phyloP scores from a whole-genome alignment of 441 rosid genomes.

The Dalechampia spathulata region DNA sequence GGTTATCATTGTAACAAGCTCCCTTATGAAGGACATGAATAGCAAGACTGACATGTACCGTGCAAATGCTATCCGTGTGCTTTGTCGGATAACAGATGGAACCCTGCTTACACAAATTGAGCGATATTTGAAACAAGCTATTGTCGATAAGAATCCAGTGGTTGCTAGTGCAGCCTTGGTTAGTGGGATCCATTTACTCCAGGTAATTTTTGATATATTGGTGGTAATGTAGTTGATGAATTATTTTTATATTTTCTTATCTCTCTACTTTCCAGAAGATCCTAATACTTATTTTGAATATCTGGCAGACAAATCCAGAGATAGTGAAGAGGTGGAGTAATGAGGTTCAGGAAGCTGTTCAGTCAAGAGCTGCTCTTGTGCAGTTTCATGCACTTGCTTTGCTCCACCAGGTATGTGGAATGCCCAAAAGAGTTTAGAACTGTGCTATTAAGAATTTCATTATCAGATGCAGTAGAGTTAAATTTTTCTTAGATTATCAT shows the following conservation, averaged over 20 bases:
- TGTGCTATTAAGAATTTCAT: not conserved
- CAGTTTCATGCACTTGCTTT: constrained; percentile 97
- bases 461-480: not conserved
- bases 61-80: constrained; percentile 96
- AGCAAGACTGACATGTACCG: constrained; percentile 98
- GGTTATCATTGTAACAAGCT: constrained; percentile 99
- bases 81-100: constrained; percentile 91
- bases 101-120: constrained; percentile 93
- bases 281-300: constrained; percentile 7
- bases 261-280: not conserved
- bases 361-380: constrained; percentile 93
- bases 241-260: not conserved
- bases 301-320: constrained; percentile 83
- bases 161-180: constrained; percentile 99
- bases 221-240: not conserved
- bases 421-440: not conserved
- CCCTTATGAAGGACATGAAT: constrained; percentile 98
- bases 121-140: constrained; percentile 94
- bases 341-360: constrained; percentile 98
- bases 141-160: constrained; percentile 97
- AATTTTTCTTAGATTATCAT: too few relatives aligned
- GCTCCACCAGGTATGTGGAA: constrained; percentile 68
- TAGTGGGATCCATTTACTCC: constrained; percentile 94
- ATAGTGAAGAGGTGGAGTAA: constrained; percentile 99
- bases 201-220: constrained; percentile 43